Percentiles rank a stretch among this genome's conserved stretches.
phyloP scores from a whole-genome alignment of 495 filamentous ascomycete species.

The Cladorrhinum samala region DNA sequence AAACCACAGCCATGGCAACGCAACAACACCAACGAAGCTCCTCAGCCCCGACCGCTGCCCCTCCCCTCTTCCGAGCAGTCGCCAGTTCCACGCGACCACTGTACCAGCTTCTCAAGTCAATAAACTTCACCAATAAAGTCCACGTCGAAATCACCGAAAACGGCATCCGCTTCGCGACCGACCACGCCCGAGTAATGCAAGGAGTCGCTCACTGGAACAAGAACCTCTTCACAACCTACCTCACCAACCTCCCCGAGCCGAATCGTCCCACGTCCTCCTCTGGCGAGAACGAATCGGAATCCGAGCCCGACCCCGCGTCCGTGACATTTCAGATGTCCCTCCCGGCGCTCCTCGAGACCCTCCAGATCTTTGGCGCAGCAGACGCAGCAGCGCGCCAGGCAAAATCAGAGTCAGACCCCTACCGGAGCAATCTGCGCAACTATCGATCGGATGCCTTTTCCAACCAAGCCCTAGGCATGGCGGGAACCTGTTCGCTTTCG shows the following conservation, averaged over 20 bases:
- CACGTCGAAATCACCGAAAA: conserved; percentile 78
- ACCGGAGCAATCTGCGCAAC: conserved; percentile 48
- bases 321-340: conserved; percentile 75
- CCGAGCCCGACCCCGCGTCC: conserved; percentile 34
- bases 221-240: conserved; percentile 79
- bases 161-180: conserved; percentile 78
- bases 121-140: conserved; percentile 72
- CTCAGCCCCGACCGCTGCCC: conserved; percentile 16
- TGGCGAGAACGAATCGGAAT: conserved; percentile 16
- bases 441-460: conserved; percentile 65
- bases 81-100: conserved; percentile 83
- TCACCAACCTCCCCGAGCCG: conserved; percentile 38
- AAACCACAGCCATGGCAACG: conserved; percentile 11
- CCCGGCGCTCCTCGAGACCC: conserved; percentile 80
- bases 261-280: conserved; percentile 18
- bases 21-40: neutral
- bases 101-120: conserved; percentile 82
- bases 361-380: conserved; percentile 85
- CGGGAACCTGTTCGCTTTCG: conserved; percentile 72
- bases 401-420: conserved; percentile 45
- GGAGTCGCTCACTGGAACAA: conserved; percentile 69
- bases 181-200: conserved; percentile 81
- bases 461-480: conserved; percentile 66
- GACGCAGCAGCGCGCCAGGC: conserved; percentile 53
- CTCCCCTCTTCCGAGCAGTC: conserved; percentile 71